These are phyloP conservation scores for Fusarium scirpi DNA, from an alignment of 2,329 filamentous ascomycete genomes.

Conservation along the genomic window DNA sequence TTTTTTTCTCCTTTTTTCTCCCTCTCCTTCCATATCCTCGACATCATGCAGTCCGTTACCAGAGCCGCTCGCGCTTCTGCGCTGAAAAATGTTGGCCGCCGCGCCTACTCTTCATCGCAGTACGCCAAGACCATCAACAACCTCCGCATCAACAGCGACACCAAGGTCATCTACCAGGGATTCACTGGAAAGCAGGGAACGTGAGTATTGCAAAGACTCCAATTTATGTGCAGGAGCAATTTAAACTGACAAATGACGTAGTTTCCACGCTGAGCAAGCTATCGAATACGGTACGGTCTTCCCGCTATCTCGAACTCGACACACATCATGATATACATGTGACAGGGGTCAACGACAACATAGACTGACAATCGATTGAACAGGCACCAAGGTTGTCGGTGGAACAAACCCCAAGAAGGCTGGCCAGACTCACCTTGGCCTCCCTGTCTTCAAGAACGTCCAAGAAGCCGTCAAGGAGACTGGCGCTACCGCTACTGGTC, in stretches of 20 bases:
- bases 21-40: slow-evolving; percentile 10
- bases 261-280: slow-evolving; percentile 97
- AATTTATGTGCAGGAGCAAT: not conserved
- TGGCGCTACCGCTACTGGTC: slow-evolving; percentile 89
- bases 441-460: slow-evolving; percentile 93
- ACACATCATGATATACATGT: slow-evolving; percentile 47
- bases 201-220: slow-evolving; percentile 63
- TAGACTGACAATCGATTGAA: slow-evolving; percentile 44
- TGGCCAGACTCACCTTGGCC: slow-evolving; percentile 86
- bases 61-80: slow-evolving; percentile 77
- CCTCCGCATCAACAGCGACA: slow-evolving; percentile 91
- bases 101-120: slow-evolving; percentile 80
- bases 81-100: slow-evolving; percentile 73
- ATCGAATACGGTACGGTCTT: slow-evolving; percentile 89
- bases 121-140: slow-evolving; percentile 83
- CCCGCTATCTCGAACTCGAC: slow-evolving; percentile 33
- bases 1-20: slow-evolving; percentile 19
- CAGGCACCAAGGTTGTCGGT: slow-evolving; percentile 96
- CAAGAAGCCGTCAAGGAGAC: slow-evolving; percentile 89
- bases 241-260: slow-evolving; percentile 54
- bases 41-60: slow-evolving; percentile 86
- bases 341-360: slow-evolving; percentile 34
- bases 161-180: slow-evolving; percentile 95
- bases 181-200: slow-evolving; percentile 98
- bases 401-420: slow-evolving; percentile 99